These are phyloP conservation scores for Ceratobasidium theobromae DNA, from an alignment of 1,284 basidiomycete species.

Conservation along the genomic window DNA sequence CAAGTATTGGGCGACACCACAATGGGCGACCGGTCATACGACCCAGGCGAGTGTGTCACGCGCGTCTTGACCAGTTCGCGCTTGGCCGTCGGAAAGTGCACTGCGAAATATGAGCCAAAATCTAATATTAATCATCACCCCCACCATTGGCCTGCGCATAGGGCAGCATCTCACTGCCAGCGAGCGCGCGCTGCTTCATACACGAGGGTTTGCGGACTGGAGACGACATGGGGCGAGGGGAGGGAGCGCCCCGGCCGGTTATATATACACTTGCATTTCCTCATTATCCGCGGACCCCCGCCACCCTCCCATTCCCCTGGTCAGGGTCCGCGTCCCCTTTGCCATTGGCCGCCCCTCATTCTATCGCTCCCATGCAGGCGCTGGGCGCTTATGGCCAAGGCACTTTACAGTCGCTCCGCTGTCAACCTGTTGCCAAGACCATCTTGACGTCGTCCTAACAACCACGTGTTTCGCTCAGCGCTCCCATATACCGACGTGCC, in stretches of 20 bases:
- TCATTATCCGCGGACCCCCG: neutral
- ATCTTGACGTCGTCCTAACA: too few species aligned
- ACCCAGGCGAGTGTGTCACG: conserved; percentile 53
- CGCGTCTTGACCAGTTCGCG: conserved; percentile 28
- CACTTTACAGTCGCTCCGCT: too few species aligned
- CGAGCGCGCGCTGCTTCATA: conserved; percentile 12
- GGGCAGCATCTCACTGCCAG: conserved; percentile 29
- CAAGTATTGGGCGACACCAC: conserved; percentile 64
- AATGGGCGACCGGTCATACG: conserved; percentile 72
- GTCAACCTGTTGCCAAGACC: too few species aligned
- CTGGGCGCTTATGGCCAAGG: too few species aligned
- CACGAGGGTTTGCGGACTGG: conserved; percentile 20
- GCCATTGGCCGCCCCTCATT: conserved; percentile 26
- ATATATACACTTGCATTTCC: conserved; percentile 10
- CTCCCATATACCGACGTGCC: too few species aligned
- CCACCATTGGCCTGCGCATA: conserved; percentile 28
- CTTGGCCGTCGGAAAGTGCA: conserved; percentile 23
- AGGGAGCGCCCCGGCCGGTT: neutral
- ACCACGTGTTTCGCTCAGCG: too few species aligned
- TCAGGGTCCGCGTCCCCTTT: conserved; percentile 16
- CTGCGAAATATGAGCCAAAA: neutral
- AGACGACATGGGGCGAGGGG: conserved; percentile 8
- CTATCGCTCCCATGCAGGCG: too few species aligned
- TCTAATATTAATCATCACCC: neutral
- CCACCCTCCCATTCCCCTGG: neutral